A percentile compares a stretch with the other conserved stretches of the same genome.
Evolutionary conservation across 2,329 filamentous ascomycete species (phyloP).

Genomic region (Cladosporium austrohemisphaericum): DNA sequence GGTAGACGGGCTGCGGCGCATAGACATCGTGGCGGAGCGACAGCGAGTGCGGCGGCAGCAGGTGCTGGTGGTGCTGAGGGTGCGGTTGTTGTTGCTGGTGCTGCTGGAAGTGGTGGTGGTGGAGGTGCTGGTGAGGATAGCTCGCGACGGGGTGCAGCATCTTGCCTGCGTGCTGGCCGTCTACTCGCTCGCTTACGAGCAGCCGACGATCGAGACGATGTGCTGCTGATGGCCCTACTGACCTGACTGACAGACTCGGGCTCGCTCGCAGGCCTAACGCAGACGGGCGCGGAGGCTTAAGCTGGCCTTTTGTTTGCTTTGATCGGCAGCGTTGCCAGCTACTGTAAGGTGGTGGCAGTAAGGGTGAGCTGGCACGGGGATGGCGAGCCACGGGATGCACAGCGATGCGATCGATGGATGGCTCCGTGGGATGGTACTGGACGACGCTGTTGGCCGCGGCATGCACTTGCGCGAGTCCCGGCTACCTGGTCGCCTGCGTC

Average conservation of each 20-base stretch:
- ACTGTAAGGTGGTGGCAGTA: no score
- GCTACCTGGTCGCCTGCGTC: slow-evolving; percentile 13
- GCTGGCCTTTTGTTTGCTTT: slow-evolving; percentile 15
- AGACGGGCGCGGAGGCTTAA: slow-evolving; percentile 7
- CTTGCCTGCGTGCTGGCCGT: slow-evolving; percentile 17
- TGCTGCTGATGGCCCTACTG: no score
- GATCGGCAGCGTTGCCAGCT: neutral
- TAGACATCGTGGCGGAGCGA: slow-evolving; percentile 24
- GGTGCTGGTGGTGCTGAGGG: slow-evolving; percentile 32
- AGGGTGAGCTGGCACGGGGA: slow-evolving; percentile 5
- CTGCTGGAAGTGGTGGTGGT: slow-evolving; percentile 14
- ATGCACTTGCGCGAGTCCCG: slow-evolving; percentile 14
- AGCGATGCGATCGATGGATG: slow-evolving; percentile 4
- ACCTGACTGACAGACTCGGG: neutral
- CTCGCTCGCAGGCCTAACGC: neutral
- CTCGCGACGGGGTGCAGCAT: slow-evolving; percentile 26
- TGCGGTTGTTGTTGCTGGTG: slow-evolving; percentile 17
- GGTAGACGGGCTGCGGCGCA: slow-evolving; percentile 23
- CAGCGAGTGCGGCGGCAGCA: slow-evolving; percentile 9
- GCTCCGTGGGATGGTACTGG: neutral
- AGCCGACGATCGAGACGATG: slow-evolving; percentile 4
- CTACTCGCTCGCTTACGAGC: slow-evolving; percentile 14
- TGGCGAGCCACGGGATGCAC: slow-evolving; percentile 6
- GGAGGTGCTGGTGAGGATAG: slow-evolving; percentile 17
- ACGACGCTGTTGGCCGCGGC: slow-evolving; percentile 7